Evolutionary conservation across 129 eudicot genomes (phyloP).

Genomic region (Artemisia argyi): DNA sequence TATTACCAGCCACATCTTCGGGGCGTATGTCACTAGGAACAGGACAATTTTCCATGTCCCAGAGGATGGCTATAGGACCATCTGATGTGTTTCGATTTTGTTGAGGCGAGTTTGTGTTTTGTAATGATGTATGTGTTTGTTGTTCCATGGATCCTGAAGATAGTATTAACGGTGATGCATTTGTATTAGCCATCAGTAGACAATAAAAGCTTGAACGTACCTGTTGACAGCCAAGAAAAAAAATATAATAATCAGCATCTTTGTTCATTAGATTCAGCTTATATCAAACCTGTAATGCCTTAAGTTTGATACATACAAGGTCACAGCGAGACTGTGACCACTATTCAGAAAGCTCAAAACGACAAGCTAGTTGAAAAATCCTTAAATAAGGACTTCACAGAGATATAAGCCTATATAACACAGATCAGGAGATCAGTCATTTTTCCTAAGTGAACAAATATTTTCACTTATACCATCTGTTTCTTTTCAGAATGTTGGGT

Average conservation of each 20-base stretch:
- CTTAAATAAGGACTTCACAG: no score
- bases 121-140: constrained; percentile 27
- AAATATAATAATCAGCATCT: not conserved
- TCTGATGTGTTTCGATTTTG: constrained; percentile 39
- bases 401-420: no score
- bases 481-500: no score
- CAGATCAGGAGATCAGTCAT: no score
- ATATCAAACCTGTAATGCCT: not conserved
- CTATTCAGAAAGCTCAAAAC: no score
- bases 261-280: constrained; percentile 7
- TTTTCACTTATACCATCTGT: no score
- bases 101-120: constrained; percentile 39
- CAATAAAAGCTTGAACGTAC: constrained; percentile 15
- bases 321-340: no score
- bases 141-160: constrained; percentile 55
- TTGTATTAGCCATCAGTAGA: constrained; percentile 50
- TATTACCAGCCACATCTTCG: constrained; percentile 89
- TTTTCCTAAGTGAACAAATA: no score
- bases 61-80: constrained; percentile 83
- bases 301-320: no score
- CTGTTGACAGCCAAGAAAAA: constrained; percentile 11
- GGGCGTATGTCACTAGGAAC: constrained; percentile 88
- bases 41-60: constrained; percentile 99
- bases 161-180: constrained; percentile 38
- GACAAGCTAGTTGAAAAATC: no score